phyloP scores from a whole-genome alignment of 2,329 filamentous ascomycete species.

The Graphiopsis chlorocephala region DNA sequence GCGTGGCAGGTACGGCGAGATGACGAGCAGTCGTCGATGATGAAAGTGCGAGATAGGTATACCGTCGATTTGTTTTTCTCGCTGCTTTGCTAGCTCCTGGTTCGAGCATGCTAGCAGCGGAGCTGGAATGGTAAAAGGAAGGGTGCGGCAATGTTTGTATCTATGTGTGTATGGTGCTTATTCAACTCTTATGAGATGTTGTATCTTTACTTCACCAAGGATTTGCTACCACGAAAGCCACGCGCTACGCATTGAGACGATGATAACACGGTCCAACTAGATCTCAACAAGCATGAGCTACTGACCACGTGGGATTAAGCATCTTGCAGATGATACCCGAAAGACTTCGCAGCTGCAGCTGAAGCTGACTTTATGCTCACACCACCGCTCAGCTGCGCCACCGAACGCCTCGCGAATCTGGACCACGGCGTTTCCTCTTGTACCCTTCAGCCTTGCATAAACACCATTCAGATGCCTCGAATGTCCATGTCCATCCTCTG shows the following conservation, averaged over 20 bases:
- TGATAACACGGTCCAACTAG: neutral
- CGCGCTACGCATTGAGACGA: neutral
- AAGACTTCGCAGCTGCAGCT: no score
- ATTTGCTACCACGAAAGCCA: neutral
- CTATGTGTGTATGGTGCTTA: constrained; percentile 11
- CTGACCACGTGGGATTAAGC: neutral
- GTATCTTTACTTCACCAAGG: neutral
- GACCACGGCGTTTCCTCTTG: neutral
- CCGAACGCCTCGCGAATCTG: neutral
- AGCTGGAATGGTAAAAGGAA: neutral
- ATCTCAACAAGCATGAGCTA: neutral
- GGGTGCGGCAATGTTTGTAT: neutral
- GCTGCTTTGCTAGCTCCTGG: neutral
- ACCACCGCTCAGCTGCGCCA: neutral
- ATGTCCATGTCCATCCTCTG: neutral
- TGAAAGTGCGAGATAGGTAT: neutral
- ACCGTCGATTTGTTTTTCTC: neutral
- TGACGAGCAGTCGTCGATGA: constrained; percentile 57
- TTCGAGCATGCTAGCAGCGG: neutral
- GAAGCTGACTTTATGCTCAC: neutral
- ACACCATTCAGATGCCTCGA: neutral
- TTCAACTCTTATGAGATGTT: neutral
- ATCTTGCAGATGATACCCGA: neutral
- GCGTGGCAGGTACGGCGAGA: constrained; percentile 91
- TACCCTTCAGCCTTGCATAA: neutral